phyloP scores from a whole-genome alignment of 2,329 filamentous ascomycete genomes.

The Dactylellina haptotyla region DNA sequence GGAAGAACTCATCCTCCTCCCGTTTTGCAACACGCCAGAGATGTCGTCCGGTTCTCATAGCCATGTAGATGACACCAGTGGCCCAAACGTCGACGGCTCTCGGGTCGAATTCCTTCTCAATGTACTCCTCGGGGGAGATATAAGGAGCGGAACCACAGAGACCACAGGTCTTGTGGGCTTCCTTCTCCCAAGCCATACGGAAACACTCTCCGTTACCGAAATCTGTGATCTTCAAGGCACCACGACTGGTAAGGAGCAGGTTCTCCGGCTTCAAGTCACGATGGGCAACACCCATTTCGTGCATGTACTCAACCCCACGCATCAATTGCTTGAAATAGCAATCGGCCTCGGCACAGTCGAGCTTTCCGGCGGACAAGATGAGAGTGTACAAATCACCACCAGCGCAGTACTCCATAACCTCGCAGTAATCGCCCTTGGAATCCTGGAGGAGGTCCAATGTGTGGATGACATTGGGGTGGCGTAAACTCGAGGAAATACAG shows the following conservation, averaged over 20 bases:
- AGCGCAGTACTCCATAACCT: slow-evolving; percentile 99
- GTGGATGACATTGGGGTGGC: slow-evolving; percentile 97
- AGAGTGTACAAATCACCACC: slow-evolving; percentile 95
- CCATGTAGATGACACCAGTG: slow-evolving; percentile 99
- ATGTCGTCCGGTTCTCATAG: slow-evolving; percentile 95
- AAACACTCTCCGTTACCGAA: slow-evolving; percentile 99
- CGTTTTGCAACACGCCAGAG: slow-evolving; percentile 97
- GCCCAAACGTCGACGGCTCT: slow-evolving; percentile 99
- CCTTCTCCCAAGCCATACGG: slow-evolving; percentile 98
- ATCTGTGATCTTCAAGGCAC: slow-evolving; percentile 95
- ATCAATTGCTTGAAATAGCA: slow-evolving; percentile 99
- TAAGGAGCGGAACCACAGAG: slow-evolving; percentile 97
- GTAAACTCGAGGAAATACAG: slow-evolving; percentile 95
- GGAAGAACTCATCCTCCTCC: slow-evolving; percentile 97
- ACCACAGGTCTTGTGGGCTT: slow-evolving; percentile 97
- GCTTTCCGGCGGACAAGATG: slow-evolving; percentile 87
- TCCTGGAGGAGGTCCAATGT: slow-evolving; percentile 95
- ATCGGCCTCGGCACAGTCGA: slow-evolving; percentile 91
- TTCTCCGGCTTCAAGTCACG: slow-evolving; percentile 98
- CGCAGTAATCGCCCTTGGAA: slow-evolving; percentile 95
- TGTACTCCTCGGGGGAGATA: slow-evolving; percentile 96
- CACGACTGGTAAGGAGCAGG: slow-evolving; percentile 88
- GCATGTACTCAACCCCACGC: slow-evolving; percentile 98
- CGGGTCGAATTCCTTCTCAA: slow-evolving; percentile 94
- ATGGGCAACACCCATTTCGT: slow-evolving; percentile 98